Conservation (phyloP, 176 grass and related monocot genomes). For the Phoenix dactylifera region DNA sequence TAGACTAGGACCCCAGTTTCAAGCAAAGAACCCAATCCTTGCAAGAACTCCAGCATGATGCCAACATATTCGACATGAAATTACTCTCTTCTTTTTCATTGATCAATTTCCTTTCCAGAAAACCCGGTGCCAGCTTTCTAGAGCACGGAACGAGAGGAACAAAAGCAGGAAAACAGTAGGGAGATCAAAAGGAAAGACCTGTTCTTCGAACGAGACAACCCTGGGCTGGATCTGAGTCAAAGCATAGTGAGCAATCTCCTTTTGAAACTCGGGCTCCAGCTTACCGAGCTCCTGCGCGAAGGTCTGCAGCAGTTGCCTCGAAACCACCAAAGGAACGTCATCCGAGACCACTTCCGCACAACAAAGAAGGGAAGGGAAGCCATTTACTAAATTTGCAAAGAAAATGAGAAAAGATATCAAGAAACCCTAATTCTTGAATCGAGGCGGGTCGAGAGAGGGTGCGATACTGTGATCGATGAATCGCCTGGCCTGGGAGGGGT, state of each 20-base stretch:
- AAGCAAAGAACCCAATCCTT: too few species aligned
- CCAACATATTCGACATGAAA: too few species aligned
- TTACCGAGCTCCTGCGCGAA: constrained; percentile 83
- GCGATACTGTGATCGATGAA: constrained; percentile 85
- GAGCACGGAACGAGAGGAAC: too few species aligned
- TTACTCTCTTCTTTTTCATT: too few species aligned
- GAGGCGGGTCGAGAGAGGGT: not conserved
- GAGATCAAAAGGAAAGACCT: constrained; percentile 32
- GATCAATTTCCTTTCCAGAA: too few species aligned
- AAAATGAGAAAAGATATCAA: too few species aligned
- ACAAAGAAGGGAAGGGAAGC: not conserved
- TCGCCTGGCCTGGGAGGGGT: constrained; percentile 77
- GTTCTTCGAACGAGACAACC: constrained; percentile 95
- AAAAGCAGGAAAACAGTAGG: not conserved
- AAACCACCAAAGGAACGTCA: constrained; percentile 83
- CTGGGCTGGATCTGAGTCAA: constrained; percentile 92
- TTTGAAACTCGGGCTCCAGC: constrained; percentile 70
- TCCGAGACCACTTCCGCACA: constrained; percentile 72
- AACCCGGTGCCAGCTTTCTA: too few species aligned
- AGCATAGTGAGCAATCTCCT: constrained; percentile 89
- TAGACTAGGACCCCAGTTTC: too few species aligned
- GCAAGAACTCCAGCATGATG: too few species aligned
- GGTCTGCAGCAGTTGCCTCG: constrained; percentile 84
- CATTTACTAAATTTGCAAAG: too few species aligned
- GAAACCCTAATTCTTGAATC: too few species aligned